Base-by-base conservation (phyloP, 352 stramenopile genomes). In the Blastocystis sp. region DNA sequence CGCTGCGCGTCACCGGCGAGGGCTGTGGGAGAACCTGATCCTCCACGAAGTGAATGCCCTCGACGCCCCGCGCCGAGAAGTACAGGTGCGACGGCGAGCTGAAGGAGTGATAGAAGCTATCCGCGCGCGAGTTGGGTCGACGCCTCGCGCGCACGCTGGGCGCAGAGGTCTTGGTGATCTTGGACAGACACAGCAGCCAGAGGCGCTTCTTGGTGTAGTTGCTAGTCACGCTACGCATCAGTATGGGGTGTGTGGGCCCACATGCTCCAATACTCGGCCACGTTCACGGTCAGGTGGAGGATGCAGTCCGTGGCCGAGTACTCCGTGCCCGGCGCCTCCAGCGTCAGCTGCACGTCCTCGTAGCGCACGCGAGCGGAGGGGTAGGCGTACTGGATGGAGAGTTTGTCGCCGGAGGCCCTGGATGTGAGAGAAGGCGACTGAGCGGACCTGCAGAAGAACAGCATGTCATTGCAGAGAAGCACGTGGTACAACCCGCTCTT, bases 401-500 rank as follows among this genome's bases (percentile, higher is more conserved):
- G 43, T 41, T 80, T 80, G 34, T 80, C 70, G 11, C 53, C 53
- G 21, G 21, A 62, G 21, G 21, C 1, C 64, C 70, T 80, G 60
- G 2, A 2, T 1, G 53, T 80, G 21, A 43, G 19, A 79, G 5
- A 62, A 59, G 21, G 21, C 23, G 34, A 40, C 48, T 11, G 11
- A 3, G 19, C 21, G n/a, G 9, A 84, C 74, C 10, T 84, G 74
- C 74, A 84, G 61, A 84, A 84, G 5, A 67, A 21, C 9, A 84
- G 23, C 9, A 84, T 41, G 45, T 84, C 74, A 52, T 45, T 67
- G 45, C 74, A 84, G 7, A 84, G 11, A 5, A 84, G 43, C 28
- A 67, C 56, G 45, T 70, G 56, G 45, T 84, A 84, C 1, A 34
- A 17, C 28, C 74, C 52, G 23, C 59, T 84, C 38, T 67, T 84